Percentiles rank a stretch among this genome's conserved stretches.
These are phyloP conservation scores for Sabuloglossum arenarium DNA, from an alignment of 495 filamentous ascomycete species.

Conservation along the genomic window DNA sequence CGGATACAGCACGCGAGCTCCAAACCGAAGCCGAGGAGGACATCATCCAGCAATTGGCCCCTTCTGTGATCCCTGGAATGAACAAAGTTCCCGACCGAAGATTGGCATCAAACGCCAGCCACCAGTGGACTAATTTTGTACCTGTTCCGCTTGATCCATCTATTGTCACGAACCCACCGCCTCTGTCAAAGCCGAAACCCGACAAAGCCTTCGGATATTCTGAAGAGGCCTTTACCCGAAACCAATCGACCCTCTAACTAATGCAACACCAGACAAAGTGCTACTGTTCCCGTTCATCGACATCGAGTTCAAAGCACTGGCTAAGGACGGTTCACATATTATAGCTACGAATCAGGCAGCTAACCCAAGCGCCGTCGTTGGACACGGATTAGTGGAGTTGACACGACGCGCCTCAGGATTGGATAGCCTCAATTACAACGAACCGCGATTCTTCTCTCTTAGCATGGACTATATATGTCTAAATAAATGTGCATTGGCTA, in stretches of 20 bases:
- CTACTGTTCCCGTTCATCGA: not conserved
- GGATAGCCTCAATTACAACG: not conserved
- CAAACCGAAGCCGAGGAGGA: not conserved
- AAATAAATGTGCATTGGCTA: conserved; percentile 1
- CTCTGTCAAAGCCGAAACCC: not conserved
- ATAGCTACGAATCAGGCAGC: conserved; percentile 3
- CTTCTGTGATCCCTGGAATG: not conserved
- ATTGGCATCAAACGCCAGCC: not conserved
- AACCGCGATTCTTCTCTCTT: conserved; percentile 1
- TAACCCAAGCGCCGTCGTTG: not conserved
- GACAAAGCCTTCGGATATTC: not conserved
- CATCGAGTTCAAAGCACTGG: not conserved
- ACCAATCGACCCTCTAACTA: not conserved
- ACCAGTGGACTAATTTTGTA: not conserved
- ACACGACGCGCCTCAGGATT: not conserved
- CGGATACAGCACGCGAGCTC: not conserved
- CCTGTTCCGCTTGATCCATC: not conserved
- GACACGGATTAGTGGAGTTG: not conserved
- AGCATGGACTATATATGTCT: not conserved
- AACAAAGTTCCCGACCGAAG: not conserved
- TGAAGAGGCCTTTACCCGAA: not conserved
- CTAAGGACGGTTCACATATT: not conserved
- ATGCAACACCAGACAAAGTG: not conserved
- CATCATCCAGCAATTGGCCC: not conserved
- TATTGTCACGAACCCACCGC: not conserved